Conservation (phyloP, 306 rosid species). For the Abrus pulchellus region DNA sequence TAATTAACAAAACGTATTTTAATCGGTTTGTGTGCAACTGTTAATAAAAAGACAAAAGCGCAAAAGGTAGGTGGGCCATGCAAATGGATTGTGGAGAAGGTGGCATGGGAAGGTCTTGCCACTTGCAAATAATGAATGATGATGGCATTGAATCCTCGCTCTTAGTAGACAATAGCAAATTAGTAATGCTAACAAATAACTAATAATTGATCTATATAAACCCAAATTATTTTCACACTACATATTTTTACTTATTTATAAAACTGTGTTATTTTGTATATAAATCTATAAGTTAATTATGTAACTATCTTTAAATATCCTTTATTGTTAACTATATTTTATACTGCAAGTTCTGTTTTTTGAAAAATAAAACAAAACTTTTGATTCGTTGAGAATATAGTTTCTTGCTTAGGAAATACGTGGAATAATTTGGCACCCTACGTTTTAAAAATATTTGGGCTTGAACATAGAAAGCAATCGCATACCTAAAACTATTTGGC, state of each 20-base stretch:
- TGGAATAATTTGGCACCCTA: neutral
- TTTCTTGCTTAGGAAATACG: slow-evolving; percentile 10
- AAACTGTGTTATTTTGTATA: neutral
- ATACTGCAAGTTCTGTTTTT: neutral
- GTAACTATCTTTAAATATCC: too few relatives aligned
- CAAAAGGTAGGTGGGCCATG: slow-evolving; percentile 59
- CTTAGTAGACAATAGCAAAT: neutral
- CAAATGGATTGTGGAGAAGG: slow-evolving; percentile 67
- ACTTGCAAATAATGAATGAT: slow-evolving; percentile 66
- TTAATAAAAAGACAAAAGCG: slow-evolving; percentile 51
- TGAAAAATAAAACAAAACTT: neutral
- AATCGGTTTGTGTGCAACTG: slow-evolving; percentile 37
- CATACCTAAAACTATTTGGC: slow-evolving; percentile 40
- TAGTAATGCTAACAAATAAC: neutral
- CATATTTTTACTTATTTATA: neutral
- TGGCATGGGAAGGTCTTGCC: slow-evolving; percentile 68
- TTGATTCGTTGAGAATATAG: neutral
- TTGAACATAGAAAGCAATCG: slow-evolving; percentile 46
- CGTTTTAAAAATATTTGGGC: neutral
- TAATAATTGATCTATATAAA: neutral
- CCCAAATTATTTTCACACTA: neutral
- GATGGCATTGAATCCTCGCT: slow-evolving; percentile 52
- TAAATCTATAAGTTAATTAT: too few relatives aligned
- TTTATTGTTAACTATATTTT: too few relatives aligned
- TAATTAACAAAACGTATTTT: too few relatives aligned